These are phyloP conservation scores for Solanum lycopersicoides DNA, from an alignment of 257 asterid species.

Conservation along the genomic window DNA sequence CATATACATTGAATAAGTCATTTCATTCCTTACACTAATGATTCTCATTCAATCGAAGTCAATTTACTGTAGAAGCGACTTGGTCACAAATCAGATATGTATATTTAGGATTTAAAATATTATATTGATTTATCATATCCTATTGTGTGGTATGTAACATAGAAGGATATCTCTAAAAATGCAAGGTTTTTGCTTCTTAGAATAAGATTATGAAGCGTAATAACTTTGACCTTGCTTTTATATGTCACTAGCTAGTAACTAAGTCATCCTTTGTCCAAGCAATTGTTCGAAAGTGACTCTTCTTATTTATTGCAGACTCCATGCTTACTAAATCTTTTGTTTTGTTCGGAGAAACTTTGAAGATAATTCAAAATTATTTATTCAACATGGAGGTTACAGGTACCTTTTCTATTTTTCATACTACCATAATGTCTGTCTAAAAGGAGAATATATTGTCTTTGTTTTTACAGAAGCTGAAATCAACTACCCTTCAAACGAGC, in stretches of 20 bases:
- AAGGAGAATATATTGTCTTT: constrained; percentile 75
- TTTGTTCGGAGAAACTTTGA: neutral
- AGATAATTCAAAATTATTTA: constrained; percentile 30
- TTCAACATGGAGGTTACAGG: too few species aligned
- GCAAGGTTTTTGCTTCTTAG: neutral
- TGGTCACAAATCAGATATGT: constrained; percentile 94
- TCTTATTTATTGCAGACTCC: too few species aligned
- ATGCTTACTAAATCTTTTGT: neutral
- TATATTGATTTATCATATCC: neutral
- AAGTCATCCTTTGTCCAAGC: neutral
- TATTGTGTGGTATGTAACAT: neutral
- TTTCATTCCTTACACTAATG: constrained; percentile 83
- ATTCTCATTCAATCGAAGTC: constrained; percentile 89
- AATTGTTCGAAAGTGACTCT: neutral
- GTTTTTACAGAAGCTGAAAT: constrained; percentile 46
- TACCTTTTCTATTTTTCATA: constrained; percentile 69
- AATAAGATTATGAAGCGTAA: neutral
- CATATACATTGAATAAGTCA: constrained; percentile 42
- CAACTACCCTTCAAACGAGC: constrained; percentile 40
- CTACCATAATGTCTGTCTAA: constrained; percentile 81
- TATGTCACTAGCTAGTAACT: neutral
- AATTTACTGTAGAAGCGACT: constrained; percentile 94
- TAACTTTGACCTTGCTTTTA: neutral
- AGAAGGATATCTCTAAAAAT: neutral
- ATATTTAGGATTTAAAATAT: constrained; percentile 10